A percentile compares a stretch with the other conserved stretches of the same genome.
phyloP scores from a whole-genome alignment of 768 basidiomycete genomes.

The Boletellus ananiceps region DNA sequence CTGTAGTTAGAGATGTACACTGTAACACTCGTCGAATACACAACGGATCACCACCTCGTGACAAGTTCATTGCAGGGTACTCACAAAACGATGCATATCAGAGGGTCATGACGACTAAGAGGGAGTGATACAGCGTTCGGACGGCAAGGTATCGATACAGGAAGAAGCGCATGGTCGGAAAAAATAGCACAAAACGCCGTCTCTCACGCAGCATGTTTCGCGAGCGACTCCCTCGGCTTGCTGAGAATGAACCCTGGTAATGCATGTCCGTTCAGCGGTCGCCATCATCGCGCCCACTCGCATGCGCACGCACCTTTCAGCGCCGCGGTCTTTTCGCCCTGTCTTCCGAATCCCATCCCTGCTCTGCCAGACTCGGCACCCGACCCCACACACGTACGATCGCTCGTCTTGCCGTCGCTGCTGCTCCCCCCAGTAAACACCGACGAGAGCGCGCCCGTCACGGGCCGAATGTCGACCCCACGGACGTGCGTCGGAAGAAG shows the following conservation, averaged over 20 bases:
- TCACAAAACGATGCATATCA: neutral
- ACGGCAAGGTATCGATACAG: neutral
- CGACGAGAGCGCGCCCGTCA: slow-evolving; percentile 13
- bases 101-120: neutral
- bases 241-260: slow-evolving; percentile 50
- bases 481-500: slow-evolving; percentile 45
- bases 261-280: neutral
- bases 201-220: slow-evolving; percentile 37
- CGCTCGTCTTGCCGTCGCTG: slow-evolving; percentile 9
- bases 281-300: neutral
- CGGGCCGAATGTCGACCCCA: slow-evolving; percentile 23
- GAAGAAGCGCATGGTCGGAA: neutral
- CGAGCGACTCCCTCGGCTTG: slow-evolving; percentile 53
- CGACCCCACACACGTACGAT: slow-evolving; percentile 6
- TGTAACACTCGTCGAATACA: too few species aligned
- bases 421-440: neutral
- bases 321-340: slow-evolving; percentile 74
- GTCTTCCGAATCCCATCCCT: slow-evolving; percentile 74
- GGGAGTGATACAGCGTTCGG: too few species aligned
- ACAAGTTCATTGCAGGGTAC: neutral
- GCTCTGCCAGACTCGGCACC: slow-evolving; percentile 28
- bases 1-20: too few species aligned
- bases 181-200: neutral
- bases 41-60: neutral
- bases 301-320: slow-evolving; percentile 45